Evolutionary conservation across 2,329 filamentous ascomycete species (phyloP).

Genomic region (Chrysoporthe puriensis): DNA sequence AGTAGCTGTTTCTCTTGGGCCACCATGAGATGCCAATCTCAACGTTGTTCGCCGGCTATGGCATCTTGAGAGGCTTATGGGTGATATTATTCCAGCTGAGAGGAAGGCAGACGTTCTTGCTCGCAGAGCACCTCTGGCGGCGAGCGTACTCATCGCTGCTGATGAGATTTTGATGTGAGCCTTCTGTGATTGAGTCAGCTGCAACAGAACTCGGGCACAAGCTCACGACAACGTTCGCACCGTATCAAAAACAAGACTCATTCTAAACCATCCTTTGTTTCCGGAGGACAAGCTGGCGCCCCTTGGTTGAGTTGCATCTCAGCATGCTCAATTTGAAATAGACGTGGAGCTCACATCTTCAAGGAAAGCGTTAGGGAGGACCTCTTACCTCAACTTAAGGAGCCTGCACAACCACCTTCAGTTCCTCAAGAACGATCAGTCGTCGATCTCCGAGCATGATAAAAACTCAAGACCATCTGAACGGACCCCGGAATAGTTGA

Average conservation of each 20-base stretch:
- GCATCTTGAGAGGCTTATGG: not conserved
- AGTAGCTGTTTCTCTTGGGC: not conserved
- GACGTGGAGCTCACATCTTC: not conserved
- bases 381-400: not conserved
- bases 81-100: not conserved
- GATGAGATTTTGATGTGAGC: not conserved
- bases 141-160: slow-evolving; percentile 10
- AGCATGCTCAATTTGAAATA: not conserved
- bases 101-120: not conserved
- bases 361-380: not conserved
- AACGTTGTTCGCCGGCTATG: slow-evolving; percentile 1
- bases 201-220: not conserved
- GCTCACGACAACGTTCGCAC: not conserved
- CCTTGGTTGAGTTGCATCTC: too few relatives aligned
- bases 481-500: not conserved
- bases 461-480: not conserved
- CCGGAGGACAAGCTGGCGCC: not conserved
- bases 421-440: not conserved
- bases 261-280: not conserved
- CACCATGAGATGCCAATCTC: slow-evolving; percentile 1
- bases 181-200: not conserved
- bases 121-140: not conserved
- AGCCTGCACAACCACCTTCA: not conserved
- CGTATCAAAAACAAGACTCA: not conserved
- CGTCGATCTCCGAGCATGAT: not conserved